phyloP scores from a whole-genome alignment of 495 filamentous ascomycete species.

The Monascus purpureus region DNA sequence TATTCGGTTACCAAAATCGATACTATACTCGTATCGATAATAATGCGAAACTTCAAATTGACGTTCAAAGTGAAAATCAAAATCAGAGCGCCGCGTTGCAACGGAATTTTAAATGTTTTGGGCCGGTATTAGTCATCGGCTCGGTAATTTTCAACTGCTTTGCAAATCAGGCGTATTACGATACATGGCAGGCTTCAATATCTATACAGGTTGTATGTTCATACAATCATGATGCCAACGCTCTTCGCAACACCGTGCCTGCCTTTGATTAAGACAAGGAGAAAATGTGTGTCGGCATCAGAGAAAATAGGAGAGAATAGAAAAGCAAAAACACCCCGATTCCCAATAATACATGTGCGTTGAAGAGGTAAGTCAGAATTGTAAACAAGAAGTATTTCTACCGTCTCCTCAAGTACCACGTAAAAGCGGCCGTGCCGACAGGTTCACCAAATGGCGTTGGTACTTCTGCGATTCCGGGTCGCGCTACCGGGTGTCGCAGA shows the following conservation, averaged over 20 bases:
- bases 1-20: too few relatives aligned
- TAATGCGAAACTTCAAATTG: too few relatives aligned
- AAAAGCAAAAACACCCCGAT: constrained; percentile 10
- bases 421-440: constrained; percentile 63
- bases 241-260: too few relatives aligned
- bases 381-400: constrained; percentile 27
- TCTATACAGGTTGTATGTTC: background rate
- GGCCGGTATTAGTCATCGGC: too few relatives aligned
- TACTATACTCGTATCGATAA: too few relatives aligned
- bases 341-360: constrained; percentile 27
- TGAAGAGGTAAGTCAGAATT: constrained; percentile 10
- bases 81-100: too few relatives aligned
- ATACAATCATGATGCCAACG: background rate
- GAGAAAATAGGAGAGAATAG: constrained; percentile 6
- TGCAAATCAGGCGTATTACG: too few relatives aligned
- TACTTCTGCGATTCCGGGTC: constrained; percentile 75
- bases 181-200: background rate
- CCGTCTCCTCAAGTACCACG: constrained; percentile 84
- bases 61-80: too few relatives aligned
- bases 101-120: too few relatives aligned
- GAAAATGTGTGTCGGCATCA: constrained; percentile 13
- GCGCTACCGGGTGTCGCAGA: constrained; percentile 85
- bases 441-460: constrained; percentile 63
- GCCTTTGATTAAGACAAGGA: too few relatives aligned
- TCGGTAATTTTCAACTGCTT: too few relatives aligned